Percentiles rank a stretch among this genome's conserved stretches.
phyloP scores from a whole-genome alignment of 441 rosid genomes.

The Erodium moschatum region DNA sequence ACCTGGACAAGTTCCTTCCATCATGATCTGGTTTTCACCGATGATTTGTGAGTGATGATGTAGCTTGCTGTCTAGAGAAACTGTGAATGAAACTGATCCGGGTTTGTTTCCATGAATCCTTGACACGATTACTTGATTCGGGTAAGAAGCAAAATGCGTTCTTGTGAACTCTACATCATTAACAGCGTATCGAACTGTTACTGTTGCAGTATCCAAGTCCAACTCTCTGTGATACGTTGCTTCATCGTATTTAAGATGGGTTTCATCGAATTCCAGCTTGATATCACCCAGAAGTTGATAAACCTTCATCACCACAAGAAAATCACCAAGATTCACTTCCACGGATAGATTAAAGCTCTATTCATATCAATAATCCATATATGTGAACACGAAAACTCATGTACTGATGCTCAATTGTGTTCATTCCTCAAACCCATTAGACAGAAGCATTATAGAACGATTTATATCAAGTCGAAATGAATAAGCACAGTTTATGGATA shows the following conservation, averaged over 20 bases:
- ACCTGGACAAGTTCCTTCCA: slow-evolving; percentile 25
- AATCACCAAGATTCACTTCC: background rate
- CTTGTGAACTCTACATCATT: slow-evolving; percentile 18
- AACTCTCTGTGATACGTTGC: slow-evolving; percentile 23
- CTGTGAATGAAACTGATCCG: slow-evolving; percentile 22
- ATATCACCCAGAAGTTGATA: slow-evolving; percentile 26
- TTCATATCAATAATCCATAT: background rate
- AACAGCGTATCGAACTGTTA: slow-evolving; percentile 18
- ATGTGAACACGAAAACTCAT: background rate
- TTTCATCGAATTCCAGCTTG: slow-evolving; percentile 21
- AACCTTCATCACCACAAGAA: slow-evolving; percentile 20
- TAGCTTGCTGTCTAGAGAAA: slow-evolving; percentile 21
- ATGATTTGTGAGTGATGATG: slow-evolving; percentile 14
- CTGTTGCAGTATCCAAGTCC: slow-evolving; percentile 26
- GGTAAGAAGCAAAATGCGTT: slow-evolving; percentile 23
- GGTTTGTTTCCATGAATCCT: slow-evolving; percentile 20
- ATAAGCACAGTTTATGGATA: background rate
- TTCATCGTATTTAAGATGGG: slow-evolving; percentile 16
- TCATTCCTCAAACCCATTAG: background rate
- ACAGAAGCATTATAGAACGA: background rate
- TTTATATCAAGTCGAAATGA: background rate
- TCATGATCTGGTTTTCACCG: slow-evolving; percentile 17
- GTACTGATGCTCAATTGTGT: background rate
- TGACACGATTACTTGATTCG: slow-evolving; percentile 20
- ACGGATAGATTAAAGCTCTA: background rate